phyloP scores from a whole-genome alignment of 2,329 filamentous ascomycete genomes.

The Waltergamsia citrina region DNA sequence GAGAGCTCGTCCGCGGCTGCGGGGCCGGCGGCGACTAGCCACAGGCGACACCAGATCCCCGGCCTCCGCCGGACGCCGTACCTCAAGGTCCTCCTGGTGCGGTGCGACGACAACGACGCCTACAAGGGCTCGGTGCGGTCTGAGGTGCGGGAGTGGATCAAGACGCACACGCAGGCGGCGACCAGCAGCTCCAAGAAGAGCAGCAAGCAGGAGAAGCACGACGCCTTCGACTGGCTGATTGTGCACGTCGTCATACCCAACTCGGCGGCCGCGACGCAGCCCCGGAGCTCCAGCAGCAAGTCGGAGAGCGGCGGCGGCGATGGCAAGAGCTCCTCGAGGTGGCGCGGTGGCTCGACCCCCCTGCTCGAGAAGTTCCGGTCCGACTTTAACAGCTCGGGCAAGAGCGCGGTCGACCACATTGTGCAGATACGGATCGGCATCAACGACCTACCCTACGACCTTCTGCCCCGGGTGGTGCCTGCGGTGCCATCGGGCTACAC shows the following conservation, averaged over 20 bases:
- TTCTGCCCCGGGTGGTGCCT: constrained; percentile 52
- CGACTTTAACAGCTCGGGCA: constrained; percentile 74
- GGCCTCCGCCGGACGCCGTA: constrained; percentile 89
- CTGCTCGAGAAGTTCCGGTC: constrained; percentile 81
- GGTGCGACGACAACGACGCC: constrained; percentile 90
- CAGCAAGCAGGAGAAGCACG: constrained; percentile 78
- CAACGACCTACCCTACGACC: constrained; percentile 58
- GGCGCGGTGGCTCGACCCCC: constrained; percentile 70
- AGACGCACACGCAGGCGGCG: constrained; percentile 56
- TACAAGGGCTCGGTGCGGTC: constrained; percentile 77
- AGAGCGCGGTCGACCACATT: constrained; percentile 65
- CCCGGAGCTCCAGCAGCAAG: constrained; percentile 50
- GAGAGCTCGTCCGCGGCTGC: constrained; percentile 23
- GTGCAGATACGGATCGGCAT: constrained; percentile 75
- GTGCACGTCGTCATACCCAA: constrained; percentile 88
- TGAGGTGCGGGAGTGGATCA: constrained; percentile 85
- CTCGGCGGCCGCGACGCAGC: constrained; percentile 70
- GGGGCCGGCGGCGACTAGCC: constrained; percentile 11
- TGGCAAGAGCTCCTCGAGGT: constrained; percentile 61
- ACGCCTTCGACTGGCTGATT: constrained; percentile 93
- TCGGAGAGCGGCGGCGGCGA: constrained; percentile 51
- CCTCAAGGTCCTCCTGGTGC: constrained; percentile 77
- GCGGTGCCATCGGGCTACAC: constrained; percentile 54
- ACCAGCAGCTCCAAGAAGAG: constrained; percentile 48
- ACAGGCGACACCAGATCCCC: constrained; percentile 84